phyloP scores from a whole-genome alignment of 2,329 filamentous ascomycete genomes.

The Paecilomyces niveus region DNA sequence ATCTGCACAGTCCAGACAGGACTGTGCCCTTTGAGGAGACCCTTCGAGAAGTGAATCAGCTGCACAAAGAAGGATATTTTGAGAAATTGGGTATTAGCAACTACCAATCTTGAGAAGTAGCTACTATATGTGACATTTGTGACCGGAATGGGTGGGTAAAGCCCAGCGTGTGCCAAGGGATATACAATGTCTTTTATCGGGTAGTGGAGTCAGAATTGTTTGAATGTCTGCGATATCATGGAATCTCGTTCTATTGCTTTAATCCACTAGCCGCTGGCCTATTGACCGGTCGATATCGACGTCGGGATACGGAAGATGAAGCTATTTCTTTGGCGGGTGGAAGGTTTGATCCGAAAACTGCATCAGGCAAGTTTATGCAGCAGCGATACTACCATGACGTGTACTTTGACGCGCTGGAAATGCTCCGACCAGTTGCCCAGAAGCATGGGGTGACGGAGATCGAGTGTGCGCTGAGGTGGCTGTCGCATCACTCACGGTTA shows the following conservation, averaged over 20 bases:
- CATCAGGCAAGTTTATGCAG: constrained; percentile 32
- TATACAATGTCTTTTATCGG: constrained; percentile 35
- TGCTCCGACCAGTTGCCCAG: constrained; percentile 26
- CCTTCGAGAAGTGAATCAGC: constrained; percentile 39
- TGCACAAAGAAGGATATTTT: constrained; percentile 42
- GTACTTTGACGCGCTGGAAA: constrained; percentile 39
- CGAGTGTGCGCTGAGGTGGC: constrained; percentile 42
- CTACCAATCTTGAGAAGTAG: constrained; percentile 41
- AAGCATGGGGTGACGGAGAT: constrained; percentile 36
- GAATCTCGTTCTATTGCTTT: constrained; percentile 35
- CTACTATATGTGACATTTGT: constrained; percentile 42
- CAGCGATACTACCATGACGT: constrained; percentile 34
- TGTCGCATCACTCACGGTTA: constrained; percentile 36
- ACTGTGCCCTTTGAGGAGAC: constrained; percentile 40
- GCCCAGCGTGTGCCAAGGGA: constrained; percentile 42
- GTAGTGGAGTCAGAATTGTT: constrained; percentile 36
- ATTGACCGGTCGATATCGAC: constrained; percentile 35
- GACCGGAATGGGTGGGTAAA: constrained; percentile 33
- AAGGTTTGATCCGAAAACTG: constrained; percentile 34
- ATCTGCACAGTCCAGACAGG: constrained; percentile 46
- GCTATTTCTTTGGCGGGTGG: constrained; percentile 24
- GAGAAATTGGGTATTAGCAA: constrained; percentile 41
- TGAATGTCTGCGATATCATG: constrained; percentile 36
- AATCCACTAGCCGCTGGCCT: constrained; percentile 42
- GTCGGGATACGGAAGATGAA: constrained; percentile 15